A percentile compares a stretch with the other conserved stretches of the same genome.
These are phyloP conservation scores for Capsella bursapastoris DNA, from an alignment of 345 rosid species.

Conservation along the genomic window DNA sequence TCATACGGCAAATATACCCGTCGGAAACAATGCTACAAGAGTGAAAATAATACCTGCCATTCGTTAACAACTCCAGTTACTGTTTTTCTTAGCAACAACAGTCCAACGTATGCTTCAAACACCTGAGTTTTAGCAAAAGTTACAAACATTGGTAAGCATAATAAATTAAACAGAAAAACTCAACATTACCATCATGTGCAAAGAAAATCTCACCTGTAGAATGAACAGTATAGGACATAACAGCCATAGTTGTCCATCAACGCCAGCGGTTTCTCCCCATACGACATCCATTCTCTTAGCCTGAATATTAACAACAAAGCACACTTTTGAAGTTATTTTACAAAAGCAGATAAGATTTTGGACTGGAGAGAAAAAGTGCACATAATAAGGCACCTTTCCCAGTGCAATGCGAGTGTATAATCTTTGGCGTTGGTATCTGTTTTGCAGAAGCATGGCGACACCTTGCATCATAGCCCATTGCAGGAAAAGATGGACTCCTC, in stretches of 20 bases:
- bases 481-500: slow-evolving; percentile 97
- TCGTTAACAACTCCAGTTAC: slow-evolving; percentile 71
- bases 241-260: slow-evolving; percentile 92
- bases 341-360: background rate
- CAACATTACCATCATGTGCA: too few species aligned
- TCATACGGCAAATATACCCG: background rate
- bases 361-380: slow-evolving; percentile 12
- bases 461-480: slow-evolving; percentile 99
- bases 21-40: background rate
- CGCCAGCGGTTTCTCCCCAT: slow-evolving; percentile 99
- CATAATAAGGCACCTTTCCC: slow-evolving; percentile 71
- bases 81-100: slow-evolving; percentile 80
- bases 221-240: slow-evolving; percentile 91
- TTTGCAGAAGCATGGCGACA: slow-evolving; percentile 97
- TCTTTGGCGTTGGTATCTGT: slow-evolving; percentile 98
- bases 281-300: slow-evolving; percentile 99
- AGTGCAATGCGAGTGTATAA: slow-evolving; percentile 97
- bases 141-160: background rate
- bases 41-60: slow-evolving; percentile 79
- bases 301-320: slow-evolving; percentile 45
- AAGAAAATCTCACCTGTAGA: slow-evolving; percentile 67
- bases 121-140: slow-evolving; percentile 57
- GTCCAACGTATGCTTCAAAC: slow-evolving; percentile 92
- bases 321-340: background rate
- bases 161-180: slow-evolving; percentile 6